Conservation (phyloP, 2,329 filamentous ascomycete genomes). For the Scortechinia acanthostroma region DNA sequence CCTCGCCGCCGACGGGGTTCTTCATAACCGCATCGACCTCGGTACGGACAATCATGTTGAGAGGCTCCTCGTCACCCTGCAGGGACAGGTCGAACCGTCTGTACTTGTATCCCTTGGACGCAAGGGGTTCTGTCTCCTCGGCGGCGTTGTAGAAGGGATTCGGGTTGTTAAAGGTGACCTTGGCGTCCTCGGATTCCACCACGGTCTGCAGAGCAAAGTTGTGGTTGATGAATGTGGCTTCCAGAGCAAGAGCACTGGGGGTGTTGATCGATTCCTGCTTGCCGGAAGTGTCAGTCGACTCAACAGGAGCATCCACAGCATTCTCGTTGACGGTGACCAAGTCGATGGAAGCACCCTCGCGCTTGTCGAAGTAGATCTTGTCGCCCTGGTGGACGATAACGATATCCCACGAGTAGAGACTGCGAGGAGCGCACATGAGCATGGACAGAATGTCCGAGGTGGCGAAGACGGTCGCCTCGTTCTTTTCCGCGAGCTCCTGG, state of each 20-base stretch:
- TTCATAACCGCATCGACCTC: conserved; percentile 94
- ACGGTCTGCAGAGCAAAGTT: conserved; percentile 98
- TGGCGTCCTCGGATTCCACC: conserved; percentile 69
- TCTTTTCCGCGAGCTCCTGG: conserved; percentile 90
- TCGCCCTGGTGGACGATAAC: conserved; percentile 86
- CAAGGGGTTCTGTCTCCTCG: conserved; percentile 87
- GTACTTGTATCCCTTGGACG: conserved; percentile 98
- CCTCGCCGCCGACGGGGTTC: conserved; percentile 84
- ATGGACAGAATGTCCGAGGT: conserved; percentile 96
- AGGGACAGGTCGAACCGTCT: conserved; percentile 91
- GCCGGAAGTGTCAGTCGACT: conserved; percentile 67
- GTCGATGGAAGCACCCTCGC: conserved; percentile 86
- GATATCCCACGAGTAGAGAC: conserved; percentile 96
- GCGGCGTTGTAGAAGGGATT: conserved; percentile 96
- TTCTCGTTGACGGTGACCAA: conserved; percentile 99
- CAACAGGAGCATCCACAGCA: conserved; percentile 85
- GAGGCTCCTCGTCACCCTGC: conserved; percentile 81
- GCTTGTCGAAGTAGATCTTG: conserved; percentile 99
- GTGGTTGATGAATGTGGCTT: conserved; percentile 99
- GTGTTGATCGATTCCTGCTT: conserved; percentile 94
- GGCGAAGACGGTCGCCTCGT: conserved; percentile 93
- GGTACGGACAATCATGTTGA: conserved; percentile 87
- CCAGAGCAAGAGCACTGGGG: conserved; percentile 83
- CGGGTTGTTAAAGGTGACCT: conserved; percentile 76
- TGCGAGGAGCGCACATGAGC: conserved; percentile 97